Conservation (phyloP, 768 basidiomycete species). For the Leucocoprinus leucothites region DNA sequence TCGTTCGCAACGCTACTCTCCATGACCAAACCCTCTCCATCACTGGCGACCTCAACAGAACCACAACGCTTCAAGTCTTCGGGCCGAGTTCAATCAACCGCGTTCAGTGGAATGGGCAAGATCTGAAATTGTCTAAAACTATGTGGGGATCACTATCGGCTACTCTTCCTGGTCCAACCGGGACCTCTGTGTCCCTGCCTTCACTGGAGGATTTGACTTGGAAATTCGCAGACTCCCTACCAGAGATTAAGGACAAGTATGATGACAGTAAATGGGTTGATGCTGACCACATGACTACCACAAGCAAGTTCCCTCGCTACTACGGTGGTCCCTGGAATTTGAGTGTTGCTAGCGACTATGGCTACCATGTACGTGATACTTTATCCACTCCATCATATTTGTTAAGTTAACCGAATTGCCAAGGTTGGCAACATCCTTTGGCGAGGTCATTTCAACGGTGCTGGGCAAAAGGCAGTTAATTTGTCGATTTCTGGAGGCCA, state of each 20-base stretch:
- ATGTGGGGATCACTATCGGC: background rate
- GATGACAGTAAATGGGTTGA: slow-evolving; percentile 1
- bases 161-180: background rate
- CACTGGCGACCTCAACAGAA: background rate
- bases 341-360: slow-evolving; percentile 2
- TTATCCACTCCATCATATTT: background rate
- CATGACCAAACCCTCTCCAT: background rate
- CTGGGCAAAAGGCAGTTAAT: background rate
- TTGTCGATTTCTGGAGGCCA: background rate
- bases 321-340: slow-evolving; percentile 1
- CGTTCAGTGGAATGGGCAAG: background rate
- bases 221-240: slow-evolving; percentile 1
- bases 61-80: background rate
- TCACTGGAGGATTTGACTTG: background rate
- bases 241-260: background rate
- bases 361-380: background rate
- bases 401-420: background rate
- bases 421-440: background rate
- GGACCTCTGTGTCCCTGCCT: background rate
- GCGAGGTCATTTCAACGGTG: background rate
- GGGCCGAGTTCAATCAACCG: background rate
- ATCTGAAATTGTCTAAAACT: background rate
- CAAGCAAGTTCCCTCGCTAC: slow-evolving; percentile 4
- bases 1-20: background rate
- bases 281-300: background rate